Evolutionary conservation across 345 rosid genomes (phyloP).

Genomic region (Ceriops zippeliana): DNA sequence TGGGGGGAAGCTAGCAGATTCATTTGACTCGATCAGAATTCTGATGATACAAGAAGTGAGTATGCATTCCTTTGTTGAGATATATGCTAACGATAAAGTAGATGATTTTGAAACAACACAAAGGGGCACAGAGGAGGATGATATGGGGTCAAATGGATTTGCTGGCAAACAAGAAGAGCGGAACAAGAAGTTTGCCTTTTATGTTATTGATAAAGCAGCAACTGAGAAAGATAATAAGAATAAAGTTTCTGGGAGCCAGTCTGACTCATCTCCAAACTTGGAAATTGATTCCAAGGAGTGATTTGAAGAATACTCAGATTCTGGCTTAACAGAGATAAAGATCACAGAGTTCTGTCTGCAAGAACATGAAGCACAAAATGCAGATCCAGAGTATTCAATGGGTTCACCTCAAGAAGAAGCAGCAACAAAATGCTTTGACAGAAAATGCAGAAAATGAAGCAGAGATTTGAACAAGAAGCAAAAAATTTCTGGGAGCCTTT

Average conservation of each 20-base stretch:
- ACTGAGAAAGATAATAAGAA: conserved; percentile 15
- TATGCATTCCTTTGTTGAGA: conserved; percentile 39
- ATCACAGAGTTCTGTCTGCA: too few relatives aligned
- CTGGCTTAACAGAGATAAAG: too few relatives aligned
- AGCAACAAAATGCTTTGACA: too few relatives aligned
- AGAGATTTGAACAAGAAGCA: too few relatives aligned
- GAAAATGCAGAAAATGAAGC: too few relatives aligned
- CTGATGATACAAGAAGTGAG: conserved; percentile 20
- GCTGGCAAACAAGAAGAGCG: neutral
- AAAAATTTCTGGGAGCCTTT: conserved; percentile 29
- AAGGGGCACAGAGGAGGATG: neutral
- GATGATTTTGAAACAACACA: conserved; percentile 16
- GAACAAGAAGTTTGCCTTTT: neutral
- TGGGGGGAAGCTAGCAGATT: conserved; percentile 11
- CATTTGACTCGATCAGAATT: neutral
- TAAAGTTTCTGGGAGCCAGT: conserved; percentile 29
- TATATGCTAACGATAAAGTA: conserved; percentile 34
- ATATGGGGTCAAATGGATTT: neutral
- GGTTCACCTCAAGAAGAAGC: too few relatives aligned
- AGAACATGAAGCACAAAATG: too few relatives aligned
- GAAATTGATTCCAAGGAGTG: too few relatives aligned
- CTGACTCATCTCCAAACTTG: conserved; percentile 26
- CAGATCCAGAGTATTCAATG: too few relatives aligned
- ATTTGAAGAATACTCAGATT: too few relatives aligned
- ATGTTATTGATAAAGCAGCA: neutral